These are phyloP conservation scores for Erythrobasidium hasegawianum DNA, from an alignment of 1,284 basidiomycete species.

Conservation along the genomic window DNA sequence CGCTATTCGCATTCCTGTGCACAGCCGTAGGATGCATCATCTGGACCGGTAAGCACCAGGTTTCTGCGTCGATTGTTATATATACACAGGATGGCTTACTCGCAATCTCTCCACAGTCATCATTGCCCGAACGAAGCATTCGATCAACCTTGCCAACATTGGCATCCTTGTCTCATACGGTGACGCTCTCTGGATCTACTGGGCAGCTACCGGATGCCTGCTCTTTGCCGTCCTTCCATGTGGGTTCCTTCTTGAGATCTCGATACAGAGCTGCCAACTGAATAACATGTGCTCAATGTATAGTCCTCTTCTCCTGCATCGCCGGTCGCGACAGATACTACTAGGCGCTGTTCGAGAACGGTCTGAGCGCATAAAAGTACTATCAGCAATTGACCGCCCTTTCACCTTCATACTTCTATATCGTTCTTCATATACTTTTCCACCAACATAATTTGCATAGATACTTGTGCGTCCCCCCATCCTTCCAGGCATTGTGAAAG, in stretches of 20 bases:
- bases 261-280: background rate
- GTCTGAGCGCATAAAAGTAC: too few relatives aligned
- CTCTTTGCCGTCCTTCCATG: constrained; percentile 38
- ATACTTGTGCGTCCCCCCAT: too few relatives aligned
- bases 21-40: constrained; percentile 39
- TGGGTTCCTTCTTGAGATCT: constrained; percentile 11
- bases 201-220: constrained; percentile 39
- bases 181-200: constrained; percentile 39
- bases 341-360: background rate
- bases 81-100: background rate
- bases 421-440: too few relatives aligned
- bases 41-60: constrained; percentile 36
- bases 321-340: constrained; percentile 33
- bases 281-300: too few relatives aligned
- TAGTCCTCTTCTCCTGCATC: constrained; percentile 31
- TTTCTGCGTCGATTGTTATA: background rate
- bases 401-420: background rate
- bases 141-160: constrained; percentile 29
- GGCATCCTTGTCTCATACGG: constrained; percentile 41
- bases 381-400: background rate
- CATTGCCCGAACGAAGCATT: constrained; percentile 1
- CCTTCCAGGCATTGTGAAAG: too few relatives aligned
- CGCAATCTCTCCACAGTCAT: constrained; percentile 8
- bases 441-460: too few relatives aligned
- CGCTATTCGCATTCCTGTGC: constrained; percentile 38